Base-by-base conservation (phyloP, 306 rosid genomes). In the Begonia masoniana region DNA sequence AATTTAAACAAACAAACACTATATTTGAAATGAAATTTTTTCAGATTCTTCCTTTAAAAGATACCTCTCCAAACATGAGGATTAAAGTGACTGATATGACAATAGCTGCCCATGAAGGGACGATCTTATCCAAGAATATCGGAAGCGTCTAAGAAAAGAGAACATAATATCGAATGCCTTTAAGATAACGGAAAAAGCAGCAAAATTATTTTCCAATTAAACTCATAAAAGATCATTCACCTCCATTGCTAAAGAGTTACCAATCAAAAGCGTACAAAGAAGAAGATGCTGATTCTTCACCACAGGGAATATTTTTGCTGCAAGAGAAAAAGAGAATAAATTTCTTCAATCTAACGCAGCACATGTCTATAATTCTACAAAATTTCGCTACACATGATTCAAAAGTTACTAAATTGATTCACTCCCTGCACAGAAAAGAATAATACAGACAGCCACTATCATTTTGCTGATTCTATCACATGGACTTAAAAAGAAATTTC, bases 201-300 rank as follows among this genome's bases (percentile, higher is more conserved):
- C 9, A 31, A 7, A 31, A 31, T 5, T 31, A 26, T 31, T 31
- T 31, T 31, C 39, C 39, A 31, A 31, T 31, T 31, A 31, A 31
- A 31, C 39, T 31, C 39, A 47, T 12, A 47, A 47, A 47, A 47
- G 50, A 14, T n/a, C 17, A 50, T 13, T 2, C 78, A 81, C 87
- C 95, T 81, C 95, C 69, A 77, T 58, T 41, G 87, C 87, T 35
- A 81, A 51, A 60, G 91, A 64, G 70, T 85, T 85, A 7, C 70
- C 82, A 5, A 82, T 66, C 15, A 85, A 87, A 17, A 81, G 87
- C 26, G 87, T 82, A 55, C 91, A 81, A 55, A 81, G 48, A n/a
- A 82, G 82, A 31, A 85, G 74, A 71, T 85, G 95, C 35, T 79
- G 81, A 41, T 82, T 74, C 76, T 74, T 85, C 23, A 85, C 84